Percentiles rank a stretch among this genome's conserved stretches.
Conservation (phyloP, 2,329 filamentous ascomycete species). For the Celoporthe dispersa region DNA sequence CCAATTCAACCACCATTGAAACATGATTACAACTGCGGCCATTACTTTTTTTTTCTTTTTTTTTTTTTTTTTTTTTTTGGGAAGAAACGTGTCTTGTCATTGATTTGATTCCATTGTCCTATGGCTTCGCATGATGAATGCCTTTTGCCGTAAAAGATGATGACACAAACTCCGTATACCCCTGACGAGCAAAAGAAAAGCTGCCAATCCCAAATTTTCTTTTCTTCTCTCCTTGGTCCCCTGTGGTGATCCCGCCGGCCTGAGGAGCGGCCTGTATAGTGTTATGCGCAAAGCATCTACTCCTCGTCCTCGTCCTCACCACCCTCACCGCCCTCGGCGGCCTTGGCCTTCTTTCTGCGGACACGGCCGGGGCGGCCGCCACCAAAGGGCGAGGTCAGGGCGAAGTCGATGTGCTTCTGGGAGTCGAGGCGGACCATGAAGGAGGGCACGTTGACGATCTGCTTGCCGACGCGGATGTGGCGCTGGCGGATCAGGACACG, state of each 20-base stretch:
- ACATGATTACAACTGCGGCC: not conserved
- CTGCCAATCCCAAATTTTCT: constrained; percentile 31
- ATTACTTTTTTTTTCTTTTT: too few relatives aligned
- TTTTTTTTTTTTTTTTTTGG: too few relatives aligned
- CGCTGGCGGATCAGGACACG: constrained; percentile 99
- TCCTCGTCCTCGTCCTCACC: constrained; percentile 84
- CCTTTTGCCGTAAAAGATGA: constrained; percentile 25
- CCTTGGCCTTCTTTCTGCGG: constrained; percentile 99
- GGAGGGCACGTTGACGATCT: constrained; percentile 99
- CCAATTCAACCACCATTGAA: not conserved
- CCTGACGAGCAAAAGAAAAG: constrained; percentile 29
- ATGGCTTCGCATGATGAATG: constrained; percentile 26
- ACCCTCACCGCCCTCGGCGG: constrained; percentile 82
- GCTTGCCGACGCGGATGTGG: constrained; percentile 99
- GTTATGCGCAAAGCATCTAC: constrained; percentile 48
- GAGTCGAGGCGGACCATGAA: constrained; percentile 99
- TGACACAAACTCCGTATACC: constrained; percentile 31
- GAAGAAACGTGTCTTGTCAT: constrained; percentile 31
- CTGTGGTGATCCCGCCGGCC: constrained; percentile 12
- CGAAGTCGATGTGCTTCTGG: constrained; percentile 99
- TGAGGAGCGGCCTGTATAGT: constrained; percentile 6
- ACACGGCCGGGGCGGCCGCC: constrained; percentile 97
- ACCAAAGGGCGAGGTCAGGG: constrained; percentile 95
- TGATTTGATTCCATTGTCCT: constrained; percentile 30
- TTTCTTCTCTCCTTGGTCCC: not conserved